phyloP scores from a whole-genome alignment of 2,329 filamentous ascomycete species.

The Coccinonectria pachysandricola region DNA sequence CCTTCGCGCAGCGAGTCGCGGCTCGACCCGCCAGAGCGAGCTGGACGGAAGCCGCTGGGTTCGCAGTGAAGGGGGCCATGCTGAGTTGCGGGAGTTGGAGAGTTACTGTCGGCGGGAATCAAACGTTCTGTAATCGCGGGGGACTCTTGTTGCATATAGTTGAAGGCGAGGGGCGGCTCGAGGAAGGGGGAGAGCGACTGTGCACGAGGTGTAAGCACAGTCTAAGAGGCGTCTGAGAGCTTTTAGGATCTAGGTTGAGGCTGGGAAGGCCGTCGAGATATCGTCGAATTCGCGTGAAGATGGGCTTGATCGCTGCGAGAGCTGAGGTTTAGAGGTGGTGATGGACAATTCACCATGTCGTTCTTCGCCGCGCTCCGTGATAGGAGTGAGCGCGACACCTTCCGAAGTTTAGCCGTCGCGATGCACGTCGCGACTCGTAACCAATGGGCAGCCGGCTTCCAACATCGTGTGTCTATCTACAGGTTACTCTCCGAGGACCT shows the following conservation, averaged over 20 bases:
- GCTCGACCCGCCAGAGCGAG: slow-evolving; percentile 22
- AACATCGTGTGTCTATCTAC: slow-evolving; percentile 5
- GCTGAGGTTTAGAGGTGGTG: slow-evolving; percentile 6
- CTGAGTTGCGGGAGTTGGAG: slow-evolving; percentile 32
- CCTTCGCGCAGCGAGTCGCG: slow-evolving; percentile 28
- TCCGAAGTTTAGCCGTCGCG: slow-evolving; percentile 20
- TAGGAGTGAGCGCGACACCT: too few relatives aligned
- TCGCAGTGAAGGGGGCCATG: slow-evolving; percentile 45
- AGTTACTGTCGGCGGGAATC: slow-evolving; percentile 27
- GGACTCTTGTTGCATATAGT: slow-evolving; percentile 57
- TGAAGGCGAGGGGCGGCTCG: slow-evolving; percentile 28
- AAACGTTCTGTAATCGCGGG: slow-evolving; percentile 34
- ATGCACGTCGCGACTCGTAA: too few relatives aligned
- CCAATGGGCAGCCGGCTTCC: slow-evolving; percentile 4
- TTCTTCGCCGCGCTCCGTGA: slow-evolving; percentile 17
- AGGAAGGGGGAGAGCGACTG: slow-evolving; percentile 31
- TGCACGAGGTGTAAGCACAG: slow-evolving; percentile 44
- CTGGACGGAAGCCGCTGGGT: slow-evolving; percentile 27
- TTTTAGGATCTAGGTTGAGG: too few relatives aligned
- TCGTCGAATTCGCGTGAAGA: too few relatives aligned
- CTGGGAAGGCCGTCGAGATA: too few relatives aligned
- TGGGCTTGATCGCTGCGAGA: too few relatives aligned
- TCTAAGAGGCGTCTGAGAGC: slow-evolving; percentile 19
- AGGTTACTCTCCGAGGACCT: too few relatives aligned
- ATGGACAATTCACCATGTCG: slow-evolving; percentile 11